Conservation (phyloP, 257 asterid species). For the Rubia yunnanensis region DNA sequence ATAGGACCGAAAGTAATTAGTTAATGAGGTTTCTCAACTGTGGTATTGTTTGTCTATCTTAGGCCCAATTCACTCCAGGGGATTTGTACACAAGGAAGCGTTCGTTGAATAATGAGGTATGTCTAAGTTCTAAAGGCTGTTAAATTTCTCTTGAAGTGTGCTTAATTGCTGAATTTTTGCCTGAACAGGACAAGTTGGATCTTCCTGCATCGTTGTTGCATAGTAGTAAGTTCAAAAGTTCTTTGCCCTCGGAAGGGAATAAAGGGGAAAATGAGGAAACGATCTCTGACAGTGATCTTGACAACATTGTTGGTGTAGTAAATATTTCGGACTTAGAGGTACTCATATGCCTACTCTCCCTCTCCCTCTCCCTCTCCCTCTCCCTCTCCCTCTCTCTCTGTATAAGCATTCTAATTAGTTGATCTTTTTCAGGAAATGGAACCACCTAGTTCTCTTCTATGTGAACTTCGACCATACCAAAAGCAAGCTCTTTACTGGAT, state of each 20-base stretch:
- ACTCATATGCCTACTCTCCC: conserved; percentile 9
- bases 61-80: conserved; percentile 89
- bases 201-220: conserved; percentile 42
- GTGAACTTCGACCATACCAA: conserved; percentile 92
- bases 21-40: conserved; percentile 3
- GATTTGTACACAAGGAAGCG: conserved; percentile 79
- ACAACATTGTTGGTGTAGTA: conserved; percentile 77
- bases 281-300: conserved; percentile 83
- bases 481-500: conserved; percentile 98
- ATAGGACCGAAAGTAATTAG: background rate
- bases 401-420: conserved; percentile 14
- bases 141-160: conserved; percentile 15
- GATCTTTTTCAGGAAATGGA: conserved; percentile 70
- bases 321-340: conserved; percentile 75
- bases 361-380: background rate
- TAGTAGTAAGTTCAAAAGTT: conserved; percentile 30
- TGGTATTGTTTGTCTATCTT: conserved; percentile 17
- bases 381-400: conserved; percentile 3
- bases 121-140: conserved; percentile 6
- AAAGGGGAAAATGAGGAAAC: conserved; percentile 61
- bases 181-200: conserved; percentile 46
- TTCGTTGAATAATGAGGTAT: conserved; percentile 63
- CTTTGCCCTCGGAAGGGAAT: conserved; percentile 37
- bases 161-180: conserved; percentile 18
- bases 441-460: conserved; percentile 73